Conservation (phyloP, 2,329 filamentous ascomycete genomes). For the Tolypocladium amazonense region DNA sequence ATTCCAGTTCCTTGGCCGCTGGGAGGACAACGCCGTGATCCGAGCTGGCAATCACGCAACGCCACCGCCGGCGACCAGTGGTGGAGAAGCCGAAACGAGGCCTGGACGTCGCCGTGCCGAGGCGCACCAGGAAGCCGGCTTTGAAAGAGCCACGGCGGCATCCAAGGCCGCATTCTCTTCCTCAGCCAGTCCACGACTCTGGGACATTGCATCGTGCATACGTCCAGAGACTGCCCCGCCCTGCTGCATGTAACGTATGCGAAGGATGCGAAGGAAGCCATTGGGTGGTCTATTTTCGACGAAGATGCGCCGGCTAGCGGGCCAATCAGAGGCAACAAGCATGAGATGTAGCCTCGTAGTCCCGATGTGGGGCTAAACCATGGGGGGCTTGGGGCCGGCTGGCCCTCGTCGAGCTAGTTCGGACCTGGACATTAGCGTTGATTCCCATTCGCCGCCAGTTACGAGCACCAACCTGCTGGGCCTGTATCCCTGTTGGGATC, state of each 20-base stretch:
- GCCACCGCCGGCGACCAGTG: background rate
- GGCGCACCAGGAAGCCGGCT: background rate
- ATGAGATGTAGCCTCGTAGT: background rate
- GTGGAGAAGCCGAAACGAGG: background rate
- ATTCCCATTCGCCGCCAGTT: background rate
- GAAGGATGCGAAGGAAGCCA: background rate
- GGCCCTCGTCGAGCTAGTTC: too few relatives aligned
- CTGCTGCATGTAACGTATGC: background rate
- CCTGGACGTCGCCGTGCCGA: background rate
- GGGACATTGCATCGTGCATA: background rate
- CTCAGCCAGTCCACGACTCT: too few relatives aligned
- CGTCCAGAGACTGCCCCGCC: background rate
- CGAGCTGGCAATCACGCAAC: background rate
- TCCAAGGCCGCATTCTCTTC: background rate
- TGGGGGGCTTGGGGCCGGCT: too few relatives aligned
- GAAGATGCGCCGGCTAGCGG: background rate
- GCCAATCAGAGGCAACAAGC: background rate
- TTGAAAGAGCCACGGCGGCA: background rate
- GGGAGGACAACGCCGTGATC: background rate
- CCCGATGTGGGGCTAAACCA: background rate
- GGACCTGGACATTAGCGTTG: background rate
- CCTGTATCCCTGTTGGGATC: background rate
- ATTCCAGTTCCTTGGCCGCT: background rate
- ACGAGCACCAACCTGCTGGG: background rate
- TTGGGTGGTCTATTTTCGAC: background rate